Evolutionary conservation across 2,329 filamentous ascomycete genomes (phyloP).

Genomic region (Elsinoe batatas): DNA sequence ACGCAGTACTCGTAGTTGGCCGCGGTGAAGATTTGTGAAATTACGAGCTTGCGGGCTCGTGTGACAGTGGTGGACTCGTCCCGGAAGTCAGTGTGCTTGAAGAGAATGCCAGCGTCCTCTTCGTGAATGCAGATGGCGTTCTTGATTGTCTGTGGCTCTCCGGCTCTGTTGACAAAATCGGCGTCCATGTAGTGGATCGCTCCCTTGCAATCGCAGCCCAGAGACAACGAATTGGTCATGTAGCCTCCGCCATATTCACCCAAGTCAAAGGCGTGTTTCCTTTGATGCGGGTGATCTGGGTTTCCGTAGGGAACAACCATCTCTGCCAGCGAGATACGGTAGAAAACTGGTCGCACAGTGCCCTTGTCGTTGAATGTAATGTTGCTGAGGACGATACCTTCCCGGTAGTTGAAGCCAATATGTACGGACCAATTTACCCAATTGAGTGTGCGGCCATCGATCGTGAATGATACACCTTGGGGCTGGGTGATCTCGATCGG

Average conservation of each 20-base stretch:
- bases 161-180: slow-evolving; percentile 64
- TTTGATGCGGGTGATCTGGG: slow-evolving; percentile 67
- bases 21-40: slow-evolving; percentile 88
- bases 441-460: slow-evolving; percentile 62
- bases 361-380: slow-evolving; percentile 82
- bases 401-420: slow-evolving; percentile 88
- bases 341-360: slow-evolving; percentile 68
- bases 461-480: slow-evolving; percentile 75
- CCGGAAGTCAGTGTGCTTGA: slow-evolving; percentile 82
- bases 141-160: slow-evolving; percentile 66
- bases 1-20: slow-evolving; percentile 91
- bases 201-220: slow-evolving; percentile 81
- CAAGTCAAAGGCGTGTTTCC: slow-evolving; percentile 68
- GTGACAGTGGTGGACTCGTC: slow-evolving; percentile 82
- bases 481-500: slow-evolving; percentile 81
- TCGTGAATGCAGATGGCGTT: slow-evolving; percentile 95
- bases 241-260: slow-evolving; percentile 74
- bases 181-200: slow-evolving; percentile 88
- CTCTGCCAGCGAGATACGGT: slow-evolving; percentile 77
- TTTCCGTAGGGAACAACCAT: slow-evolving; percentile 91
- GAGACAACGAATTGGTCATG: slow-evolving; percentile 52
- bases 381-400: slow-evolving; percentile 83
- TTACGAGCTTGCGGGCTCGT: slow-evolving; percentile 71
- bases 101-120: slow-evolving; percentile 82
- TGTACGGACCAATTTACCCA: slow-evolving; percentile 96